These are phyloP conservation scores for Ceratobasidium sp. DNA, from an alignment of 1,284 basidiomycete species.

Conservation along the genomic window DNA sequence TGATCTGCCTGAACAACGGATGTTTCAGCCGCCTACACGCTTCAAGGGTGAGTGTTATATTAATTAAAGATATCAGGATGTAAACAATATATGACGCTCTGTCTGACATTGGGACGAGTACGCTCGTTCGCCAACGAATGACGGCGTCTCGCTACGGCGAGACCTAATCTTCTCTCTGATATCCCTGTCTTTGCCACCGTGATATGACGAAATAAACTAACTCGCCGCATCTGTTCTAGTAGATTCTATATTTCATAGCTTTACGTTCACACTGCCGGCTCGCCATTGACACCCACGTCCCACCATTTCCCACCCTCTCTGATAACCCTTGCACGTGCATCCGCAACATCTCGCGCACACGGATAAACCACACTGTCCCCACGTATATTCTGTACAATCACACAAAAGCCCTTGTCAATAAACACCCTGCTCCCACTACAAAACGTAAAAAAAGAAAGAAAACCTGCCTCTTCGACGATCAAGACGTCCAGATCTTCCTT, in stretches of 20 bases:
- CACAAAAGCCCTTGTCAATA: background rate
- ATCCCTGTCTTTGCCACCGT: background rate
- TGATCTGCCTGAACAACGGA: background rate
- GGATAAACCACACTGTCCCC: constrained; percentile 22
- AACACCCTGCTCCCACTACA: background rate
- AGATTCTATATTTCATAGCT: background rate
- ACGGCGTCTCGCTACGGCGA: background rate
- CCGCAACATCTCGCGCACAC: constrained; percentile 25
- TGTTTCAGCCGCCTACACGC: background rate
- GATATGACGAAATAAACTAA: background rate
- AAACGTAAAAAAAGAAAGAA: background rate
- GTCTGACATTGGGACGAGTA: constrained; percentile 19
- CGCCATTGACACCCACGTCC: background rate
- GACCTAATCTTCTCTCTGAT: constrained; percentile 37
- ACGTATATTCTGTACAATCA: constrained; percentile 23
- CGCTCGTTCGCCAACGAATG: constrained; percentile 26
- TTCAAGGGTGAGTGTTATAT: background rate
- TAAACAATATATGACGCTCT: background rate
- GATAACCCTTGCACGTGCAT: constrained; percentile 14
- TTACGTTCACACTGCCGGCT: background rate
- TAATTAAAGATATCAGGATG: background rate
- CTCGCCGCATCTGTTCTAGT: background rate
- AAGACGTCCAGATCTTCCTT: constrained; percentile 33
- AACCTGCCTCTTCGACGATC: constrained; percentile 34
- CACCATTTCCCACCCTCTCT: constrained; percentile 31